These are phyloP conservation scores for Amanita muscaria DNA, from an alignment of 768 basidiomycete species.

Conservation along the genomic window DNA sequence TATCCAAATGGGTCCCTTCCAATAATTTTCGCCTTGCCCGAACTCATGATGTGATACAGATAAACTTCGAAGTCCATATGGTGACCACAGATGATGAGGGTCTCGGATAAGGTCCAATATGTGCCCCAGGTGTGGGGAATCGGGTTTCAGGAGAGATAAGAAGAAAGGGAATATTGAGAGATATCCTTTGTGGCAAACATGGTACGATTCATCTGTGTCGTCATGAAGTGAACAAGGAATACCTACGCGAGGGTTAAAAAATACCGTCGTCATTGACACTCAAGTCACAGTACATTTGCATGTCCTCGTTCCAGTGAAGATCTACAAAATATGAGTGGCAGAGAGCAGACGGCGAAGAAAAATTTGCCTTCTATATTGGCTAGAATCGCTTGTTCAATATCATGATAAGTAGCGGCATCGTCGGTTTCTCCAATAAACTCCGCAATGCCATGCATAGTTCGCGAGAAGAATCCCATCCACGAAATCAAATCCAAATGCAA, in stretches of 20 bases:
- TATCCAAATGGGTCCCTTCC: conserved; percentile 95
- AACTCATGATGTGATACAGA: conserved; percentile 86
- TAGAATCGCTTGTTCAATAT: conserved; percentile 73
- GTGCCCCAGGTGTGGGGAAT: conserved; percentile 73
- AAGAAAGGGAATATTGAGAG: conserved; percentile 92
- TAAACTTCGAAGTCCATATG: conserved; percentile 81
- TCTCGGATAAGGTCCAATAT: conserved; percentile 74
- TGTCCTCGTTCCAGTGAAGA: conserved; percentile 85
- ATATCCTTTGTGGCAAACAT: conserved; percentile 89
- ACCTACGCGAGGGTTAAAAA: conserved; percentile 1
- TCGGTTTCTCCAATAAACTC: conserved; percentile 81
- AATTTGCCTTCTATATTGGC: conserved; percentile 74
- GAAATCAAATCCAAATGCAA: conserved; percentile 88
- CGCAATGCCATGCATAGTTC: conserved; percentile 89
- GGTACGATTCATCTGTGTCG: conserved; percentile 75
- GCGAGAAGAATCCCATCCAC: conserved; percentile 95
- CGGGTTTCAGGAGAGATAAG: conserved; percentile 65
- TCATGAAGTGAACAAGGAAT: not conserved
- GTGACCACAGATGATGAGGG: conserved; percentile 86
- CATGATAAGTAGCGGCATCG: conserved; percentile 66
- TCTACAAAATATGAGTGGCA: conserved; percentile 38
- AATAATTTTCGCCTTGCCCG: conserved; percentile 92
- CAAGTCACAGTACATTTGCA: conserved; percentile 91
- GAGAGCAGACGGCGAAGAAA: not conserved
- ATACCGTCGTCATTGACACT: conserved; percentile 78